Evolutionary conservation across 345 rosid genomes (phyloP), one percentile per base, ranked within the genome.

Genomic region (Gynandropsis gynandra): DNA sequence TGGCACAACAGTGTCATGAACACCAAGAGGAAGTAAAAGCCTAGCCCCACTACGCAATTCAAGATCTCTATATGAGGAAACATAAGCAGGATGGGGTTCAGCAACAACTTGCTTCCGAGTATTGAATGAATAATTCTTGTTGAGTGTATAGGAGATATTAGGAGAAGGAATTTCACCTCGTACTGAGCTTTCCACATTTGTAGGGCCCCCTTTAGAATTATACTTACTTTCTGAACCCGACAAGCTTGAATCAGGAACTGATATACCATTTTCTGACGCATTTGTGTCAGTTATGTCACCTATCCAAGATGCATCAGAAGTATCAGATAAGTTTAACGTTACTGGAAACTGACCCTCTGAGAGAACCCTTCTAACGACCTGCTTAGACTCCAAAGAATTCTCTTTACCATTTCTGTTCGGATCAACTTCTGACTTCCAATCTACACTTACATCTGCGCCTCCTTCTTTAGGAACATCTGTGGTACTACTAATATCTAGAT

Each of bases 301-400:
- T 21, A 74, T 80, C 87, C 89, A 78, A 47, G 83, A 82, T 18
- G 84, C 85, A 58, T 82, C 90, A 68, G 82, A 82, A 58, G 90
- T 80, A 65, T 82, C 81, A 17, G 94, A 78, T 59, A 85, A 71
- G 72, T 68, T 71, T 36, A n/a, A n/a, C n/a, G 54, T 58, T 59
- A 36, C 43, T 27, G 72, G 79, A 58, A 72, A 64, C 56, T 74
- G 79, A 36, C 79, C 89, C 52, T 76, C 83, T 10, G 82, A 77
- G 37, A 29, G 70, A 17, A 51, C 73, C 34, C 70, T 57, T 45
- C 64, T 72, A 15, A 69, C 75, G 58, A 52, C 56, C 49, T 64
- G 81, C 19, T 69, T 77, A 68, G 74, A 61, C 58, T 78, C 82
- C 35, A 56, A 49, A 55, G 62, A 33, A 34, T 66, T 69, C 32